These are phyloP conservation scores for Toxicodendron radicans DNA, from an alignment of 345 rosid species.

Conservation along the genomic window DNA sequence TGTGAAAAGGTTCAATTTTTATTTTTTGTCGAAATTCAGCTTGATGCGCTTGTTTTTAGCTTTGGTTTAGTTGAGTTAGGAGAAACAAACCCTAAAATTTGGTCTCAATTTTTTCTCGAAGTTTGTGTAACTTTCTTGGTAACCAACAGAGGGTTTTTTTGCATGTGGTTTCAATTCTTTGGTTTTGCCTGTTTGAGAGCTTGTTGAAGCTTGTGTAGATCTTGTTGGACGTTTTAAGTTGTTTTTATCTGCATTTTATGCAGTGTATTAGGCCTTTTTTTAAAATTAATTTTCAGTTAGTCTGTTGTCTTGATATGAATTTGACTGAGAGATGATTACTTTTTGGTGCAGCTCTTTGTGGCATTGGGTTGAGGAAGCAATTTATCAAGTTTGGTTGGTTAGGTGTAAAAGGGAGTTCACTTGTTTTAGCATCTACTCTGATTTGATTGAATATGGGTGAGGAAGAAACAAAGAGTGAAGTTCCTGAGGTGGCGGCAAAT, in stretches of 20 bases:
- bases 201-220: slow-evolving; percentile 12
- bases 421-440: slow-evolving; percentile 13
- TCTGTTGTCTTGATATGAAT: not conserved
- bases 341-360: slow-evolving; percentile 20
- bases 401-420: not conserved
- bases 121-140: not conserved
- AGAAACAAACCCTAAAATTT: not conserved
- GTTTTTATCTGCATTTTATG: not conserved
- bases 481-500: slow-evolving; percentile 44
- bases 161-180: not conserved
- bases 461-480: slow-evolving; percentile 47
- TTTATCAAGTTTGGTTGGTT: not conserved
- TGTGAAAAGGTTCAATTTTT: not conserved
- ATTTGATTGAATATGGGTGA: slow-evolving; percentile 56
- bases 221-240: slow-evolving; percentile 7
- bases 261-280: not conserved
- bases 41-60: not conserved
- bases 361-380: not conserved
- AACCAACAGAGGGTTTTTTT: not conserved
- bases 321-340: not conserved
- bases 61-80: not conserved
- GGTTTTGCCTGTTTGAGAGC: not conserved
- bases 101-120: not conserved
- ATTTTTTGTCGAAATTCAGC: not conserved
- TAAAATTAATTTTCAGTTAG: not conserved